Evolutionary conservation across 306 rosid genomes (phyloP).

Genomic region (Biancaea sappan): DNA sequence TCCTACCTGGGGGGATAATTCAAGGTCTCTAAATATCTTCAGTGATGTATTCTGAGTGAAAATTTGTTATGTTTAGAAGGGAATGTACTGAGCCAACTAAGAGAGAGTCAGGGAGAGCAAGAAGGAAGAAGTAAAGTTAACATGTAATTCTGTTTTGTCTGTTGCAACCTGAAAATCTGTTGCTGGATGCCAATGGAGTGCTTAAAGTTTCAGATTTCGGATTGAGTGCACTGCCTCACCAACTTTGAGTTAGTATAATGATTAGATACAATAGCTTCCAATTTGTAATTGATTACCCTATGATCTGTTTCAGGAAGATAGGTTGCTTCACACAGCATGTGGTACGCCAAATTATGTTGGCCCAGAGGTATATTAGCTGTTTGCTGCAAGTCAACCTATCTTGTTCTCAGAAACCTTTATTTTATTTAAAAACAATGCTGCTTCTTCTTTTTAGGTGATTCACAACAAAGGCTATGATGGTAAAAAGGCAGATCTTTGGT

Average conservation of each 20-base stretch:
- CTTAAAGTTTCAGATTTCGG: conserved; percentile 86
- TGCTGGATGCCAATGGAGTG: conserved; percentile 55
- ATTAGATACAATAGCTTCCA: background rate
- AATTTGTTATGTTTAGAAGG: background rate
- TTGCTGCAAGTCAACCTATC: background rate
- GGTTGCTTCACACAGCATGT: conserved; percentile 73
- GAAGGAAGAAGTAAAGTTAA: conserved; percentile 4
- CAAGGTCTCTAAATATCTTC: background rate
- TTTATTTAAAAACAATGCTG: background rate
- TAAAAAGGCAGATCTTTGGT: conserved; percentile 80
- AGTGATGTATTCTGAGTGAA: background rate
- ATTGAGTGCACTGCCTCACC: conserved; percentile 76
- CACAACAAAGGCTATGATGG: conserved; percentile 71
- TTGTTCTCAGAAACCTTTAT: conserved; percentile 3
- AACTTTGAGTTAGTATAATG: conserved; percentile 65
- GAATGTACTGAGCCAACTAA: background rate
- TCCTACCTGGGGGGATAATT: background rate
- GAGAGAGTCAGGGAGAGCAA: background rate
- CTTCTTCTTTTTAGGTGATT: conserved; percentile 54
- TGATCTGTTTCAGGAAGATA: conserved; percentile 54
- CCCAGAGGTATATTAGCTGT: conserved; percentile 66
- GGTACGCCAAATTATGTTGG: conserved; percentile 81
- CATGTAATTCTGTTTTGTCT: conserved; percentile 31
- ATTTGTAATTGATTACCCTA: conserved; percentile 18
- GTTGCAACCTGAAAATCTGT: conserved; percentile 72